A percentile compares a stretch with the other conserved stretches of the same genome.
Conservation (phyloP, 2,329 filamentous ascomycete genomes). For the Fusarium concolor region DNA sequence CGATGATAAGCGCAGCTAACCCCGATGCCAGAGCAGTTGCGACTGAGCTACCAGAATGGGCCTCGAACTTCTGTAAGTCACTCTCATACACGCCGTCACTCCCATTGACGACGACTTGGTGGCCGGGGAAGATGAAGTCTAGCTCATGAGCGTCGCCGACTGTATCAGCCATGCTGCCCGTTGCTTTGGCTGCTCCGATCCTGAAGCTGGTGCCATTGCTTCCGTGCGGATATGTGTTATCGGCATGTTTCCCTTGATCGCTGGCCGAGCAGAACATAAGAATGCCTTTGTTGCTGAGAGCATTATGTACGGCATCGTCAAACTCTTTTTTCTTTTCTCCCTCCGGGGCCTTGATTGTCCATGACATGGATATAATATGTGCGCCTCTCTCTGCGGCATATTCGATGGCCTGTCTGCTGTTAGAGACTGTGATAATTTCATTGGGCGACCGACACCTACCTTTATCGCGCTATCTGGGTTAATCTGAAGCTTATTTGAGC, state of each 20-base stretch:
- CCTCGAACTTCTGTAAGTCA: neutral
- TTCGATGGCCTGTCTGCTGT: neutral
- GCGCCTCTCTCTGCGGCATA: neutral
- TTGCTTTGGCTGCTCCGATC: constrained; percentile 25
- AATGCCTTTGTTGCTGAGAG: neutral
- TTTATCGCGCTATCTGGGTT: neutral
- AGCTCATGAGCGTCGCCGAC: neutral
- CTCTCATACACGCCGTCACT: neutral
- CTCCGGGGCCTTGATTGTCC: neutral
- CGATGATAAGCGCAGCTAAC: constrained; percentile 10
- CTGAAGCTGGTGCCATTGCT: constrained; percentile 18
- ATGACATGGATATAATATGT: neutral
- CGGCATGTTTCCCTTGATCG: constrained; percentile 9
- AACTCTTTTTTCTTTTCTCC: neutral
- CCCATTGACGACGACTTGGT: neutral
- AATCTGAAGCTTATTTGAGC: neutral
- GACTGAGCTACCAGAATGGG: constrained; percentile 13
- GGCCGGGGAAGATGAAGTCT: neutral
- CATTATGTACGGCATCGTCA: neutral
- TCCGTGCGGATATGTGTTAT: constrained; percentile 9
- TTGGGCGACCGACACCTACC: neutral
- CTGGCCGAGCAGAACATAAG: constrained; percentile 1
- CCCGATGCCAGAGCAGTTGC: constrained; percentile 3
- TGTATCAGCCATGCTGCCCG: constrained; percentile 5
- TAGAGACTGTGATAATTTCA: neutral